Evolutionary conservation across 768 basidiomycete genomes (phyloP).

Genomic region (Auriscalpium orientale): DNA sequence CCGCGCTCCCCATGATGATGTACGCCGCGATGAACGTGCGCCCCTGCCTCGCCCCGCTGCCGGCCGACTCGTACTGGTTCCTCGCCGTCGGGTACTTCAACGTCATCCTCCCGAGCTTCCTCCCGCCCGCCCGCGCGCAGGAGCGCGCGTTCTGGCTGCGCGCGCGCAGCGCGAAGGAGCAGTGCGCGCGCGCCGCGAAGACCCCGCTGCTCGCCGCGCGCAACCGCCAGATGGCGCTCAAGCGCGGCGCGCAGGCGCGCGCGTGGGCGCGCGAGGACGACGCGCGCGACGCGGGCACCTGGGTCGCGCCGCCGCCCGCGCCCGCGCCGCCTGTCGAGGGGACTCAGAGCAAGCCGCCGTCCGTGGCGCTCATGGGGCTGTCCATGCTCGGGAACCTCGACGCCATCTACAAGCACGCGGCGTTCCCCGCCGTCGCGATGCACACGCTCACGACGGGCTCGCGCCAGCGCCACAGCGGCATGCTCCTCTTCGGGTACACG

Average conservation of each 20-base stretch:
- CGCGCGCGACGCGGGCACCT: constrained; percentile 40
- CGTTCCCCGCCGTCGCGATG: constrained; percentile 48
- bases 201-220: constrained; percentile 54
- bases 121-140: constrained; percentile 37
- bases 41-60: constrained; percentile 34
- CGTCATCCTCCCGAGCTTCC: constrained; percentile 67
- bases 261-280: constrained; percentile 75
- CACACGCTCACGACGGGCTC: constrained; percentile 79
- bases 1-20: constrained; percentile 63
- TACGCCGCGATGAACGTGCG: constrained; percentile 82
- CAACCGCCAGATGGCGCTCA: constrained; percentile 54
- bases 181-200: constrained; percentile 61
- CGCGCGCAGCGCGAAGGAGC: constrained; percentile 57
- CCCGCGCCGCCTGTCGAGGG: constrained; percentile 4
- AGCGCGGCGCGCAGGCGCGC: constrained; percentile 53
- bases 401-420: constrained; percentile 65
- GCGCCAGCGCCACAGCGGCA: constrained; percentile 68
- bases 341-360: constrained; percentile 33
- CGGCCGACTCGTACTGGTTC: constrained; percentile 67
- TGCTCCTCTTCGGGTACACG: constrained; percentile 79
- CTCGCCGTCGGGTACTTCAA: constrained; percentile 80
- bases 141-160: constrained; percentile 61
- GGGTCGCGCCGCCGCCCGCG: constrained; percentile 24
- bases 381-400: constrained; percentile 84
- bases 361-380: constrained; percentile 62